Base-by-base conservation (phyloP, 2,329 filamentous ascomycete species). In the Colletotrichum graminicola region DNA sequence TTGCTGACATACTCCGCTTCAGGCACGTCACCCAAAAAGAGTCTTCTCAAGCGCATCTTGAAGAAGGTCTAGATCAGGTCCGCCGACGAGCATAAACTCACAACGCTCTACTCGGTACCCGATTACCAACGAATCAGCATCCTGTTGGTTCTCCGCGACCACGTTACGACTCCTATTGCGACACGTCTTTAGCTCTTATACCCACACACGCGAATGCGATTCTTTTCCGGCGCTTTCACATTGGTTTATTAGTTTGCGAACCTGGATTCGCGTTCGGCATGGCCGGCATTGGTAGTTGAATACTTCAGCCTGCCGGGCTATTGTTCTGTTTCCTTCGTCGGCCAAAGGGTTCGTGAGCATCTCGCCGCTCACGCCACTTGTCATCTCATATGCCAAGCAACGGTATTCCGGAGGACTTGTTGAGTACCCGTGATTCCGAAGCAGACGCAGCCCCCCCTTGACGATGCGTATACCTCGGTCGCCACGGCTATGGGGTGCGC, bases 21-120 rank as follows among this genome's bases (percentile, higher is more conserved):
- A 72, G 69, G 39, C 12, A 39, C 69, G n/a, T 47, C 68, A 34
- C 41, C 51, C 14, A 56, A 54, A 54, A 72, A 64, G 49, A 60
- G 66, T 49, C 55, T 72, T 18, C 65, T 72, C 39, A 72, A 69
- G 60, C 69, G 69, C 29, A 49, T 72, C 39, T 43, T 72, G 59
- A 72, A 72, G 39, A 72, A 69, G 21, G 51, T 52, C 36, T 72
- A 68, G 32, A 57, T 36, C 2, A 29, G 10, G 21, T 21, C 34
- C 36, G 36, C 18, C 61, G 16, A 39, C 18, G 23, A 41, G n/a
- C 23, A n/a, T n/a, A 41, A 21, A 23, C 16, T 21, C 10, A 5
- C 16, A 52, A 52, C 16, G 26, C 16, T 21, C 23, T 39, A 21
- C 12, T 18, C 16, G 26, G 26, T 16, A 14, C 34, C 5, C 6